Evolutionary conservation across 192 early-diverging fungal species (phyloP).

Genomic region (Funneliformis mosseae): DNA sequence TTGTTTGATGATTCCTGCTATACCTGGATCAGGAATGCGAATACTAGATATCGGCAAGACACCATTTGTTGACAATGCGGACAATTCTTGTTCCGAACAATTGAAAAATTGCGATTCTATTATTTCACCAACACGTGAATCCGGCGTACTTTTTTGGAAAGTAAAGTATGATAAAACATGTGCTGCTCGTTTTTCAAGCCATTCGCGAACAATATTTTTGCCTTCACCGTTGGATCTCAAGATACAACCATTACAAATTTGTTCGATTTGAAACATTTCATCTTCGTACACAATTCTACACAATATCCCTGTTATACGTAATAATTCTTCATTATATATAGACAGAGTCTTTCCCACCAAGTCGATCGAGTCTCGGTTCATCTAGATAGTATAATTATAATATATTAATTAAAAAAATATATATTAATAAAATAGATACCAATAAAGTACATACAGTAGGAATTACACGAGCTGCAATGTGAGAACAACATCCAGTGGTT

Average conservation of each 20-base stretch:
- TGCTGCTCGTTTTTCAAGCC: conserved; percentile 56
- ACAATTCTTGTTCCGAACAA: conserved; percentile 49
- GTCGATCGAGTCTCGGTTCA: conserved; percentile 88
- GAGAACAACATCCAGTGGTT: conserved; percentile 84
- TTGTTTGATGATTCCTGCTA: conserved; percentile 63
- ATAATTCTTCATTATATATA: conserved; percentile 80
- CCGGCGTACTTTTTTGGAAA: conserved; percentile 73
- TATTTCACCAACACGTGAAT: conserved; percentile 61
- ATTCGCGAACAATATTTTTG: neutral
- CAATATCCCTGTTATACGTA: conserved; percentile 73
- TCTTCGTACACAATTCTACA: conserved; percentile 77
- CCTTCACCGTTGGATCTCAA: neutral
- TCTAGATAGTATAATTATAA: neutral
- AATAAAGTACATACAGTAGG: conserved; percentile 61
- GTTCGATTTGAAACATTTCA: conserved; percentile 63
- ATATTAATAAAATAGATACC: neutral
- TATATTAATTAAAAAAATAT: neutral
- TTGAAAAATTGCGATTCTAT: conserved; percentile 62
- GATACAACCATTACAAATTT: conserved; percentile 48
- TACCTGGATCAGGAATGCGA: conserved; percentile 64
- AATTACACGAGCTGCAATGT: conserved; percentile 82
- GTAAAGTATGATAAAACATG: conserved; percentile 72
- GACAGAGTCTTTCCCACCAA: conserved; percentile 82
- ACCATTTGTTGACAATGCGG: conserved; percentile 72
- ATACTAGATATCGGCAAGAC: conserved; percentile 53